Evolutionary conservation across 768 basidiomycete genomes (phyloP).

Genomic region (Lanmaoa rubissima): DNA sequence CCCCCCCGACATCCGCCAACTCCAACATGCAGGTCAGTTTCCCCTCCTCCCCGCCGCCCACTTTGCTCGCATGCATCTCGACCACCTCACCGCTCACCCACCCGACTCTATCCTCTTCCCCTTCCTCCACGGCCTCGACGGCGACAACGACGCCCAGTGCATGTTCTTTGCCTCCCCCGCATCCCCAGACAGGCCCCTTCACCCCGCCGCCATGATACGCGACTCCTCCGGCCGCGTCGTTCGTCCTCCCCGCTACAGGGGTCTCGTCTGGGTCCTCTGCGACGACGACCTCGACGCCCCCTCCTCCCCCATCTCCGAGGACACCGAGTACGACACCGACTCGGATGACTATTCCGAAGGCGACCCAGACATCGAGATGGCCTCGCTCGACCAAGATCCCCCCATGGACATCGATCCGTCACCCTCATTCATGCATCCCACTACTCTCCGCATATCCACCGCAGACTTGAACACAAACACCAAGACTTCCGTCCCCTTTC

Average conservation of each 20-base stretch:
- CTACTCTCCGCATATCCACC: constrained; percentile 34
- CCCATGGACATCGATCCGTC: constrained; percentile 30
- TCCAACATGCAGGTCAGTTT: constrained; percentile 7
- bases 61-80: constrained; percentile 61
- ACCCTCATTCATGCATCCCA: constrained; percentile 39
- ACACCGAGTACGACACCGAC: constrained; percentile 32
- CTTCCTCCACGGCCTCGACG: constrained; percentile 85
- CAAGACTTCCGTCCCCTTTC: constrained; percentile 5
- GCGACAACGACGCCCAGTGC: constrained; percentile 76
- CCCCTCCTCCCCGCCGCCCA: constrained; percentile 41
- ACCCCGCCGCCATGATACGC: constrained; percentile 26
- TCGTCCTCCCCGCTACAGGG: constrained; percentile 53
- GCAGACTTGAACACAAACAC: constrained; percentile 10
- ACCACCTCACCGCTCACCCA: constrained; percentile 66
- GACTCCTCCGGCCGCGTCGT: constrained; percentile 26
- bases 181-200: constrained; percentile 12
- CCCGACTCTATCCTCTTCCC: constrained; percentile 84
- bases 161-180: constrained; percentile 62
- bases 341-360: constrained; percentile 30
- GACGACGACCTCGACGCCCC: constrained; percentile 57
- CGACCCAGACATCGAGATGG: constrained; percentile 29
- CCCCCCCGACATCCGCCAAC: constrained; percentile 10
- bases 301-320: constrained; percentile 18
- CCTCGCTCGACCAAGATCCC: constrained; percentile 28
- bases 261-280: constrained; percentile 79